Evolutionary conservation across 257 asterid species (phyloP), one percentile per base, ranked within the genome.

Genomic region (Penstemon eatonii): DNA sequence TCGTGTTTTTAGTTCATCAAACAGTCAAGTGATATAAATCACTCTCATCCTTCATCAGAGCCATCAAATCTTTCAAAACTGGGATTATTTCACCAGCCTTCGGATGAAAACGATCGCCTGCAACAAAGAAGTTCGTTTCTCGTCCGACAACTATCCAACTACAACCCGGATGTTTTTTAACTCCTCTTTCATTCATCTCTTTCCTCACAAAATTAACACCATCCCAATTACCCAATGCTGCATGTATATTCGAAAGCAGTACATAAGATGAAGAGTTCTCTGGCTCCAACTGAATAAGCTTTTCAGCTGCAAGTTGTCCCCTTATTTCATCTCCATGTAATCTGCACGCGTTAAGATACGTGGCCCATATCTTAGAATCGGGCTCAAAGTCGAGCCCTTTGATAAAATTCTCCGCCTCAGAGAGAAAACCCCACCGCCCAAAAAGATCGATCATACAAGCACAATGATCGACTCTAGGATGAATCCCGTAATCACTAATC

Each of bases 361-460:
- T 69, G 44, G 87, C 69, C 99, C 96, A 93, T 65, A 93, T 78
- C 92, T 77, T 93, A 8, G 96, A 78, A 74, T 84, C 87, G 5
- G 92, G 86, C 81, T 85, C 86, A 43, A 77, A 68, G 50, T 77
- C 84, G 73, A 93, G 54, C 40, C 69, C 67, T 12, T 82, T 68
- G 39, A 93, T 90, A 62, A 93, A 90, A 42, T 75, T 80, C 78
- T 90, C 97, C 0, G 97, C 99, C 75, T 85, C 96, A 33, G 53
- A 63, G 8, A 90, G 92, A 69, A 68, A 85, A 19, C 99, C 99
- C 96, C 94, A 88, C 8, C 99, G 87, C 59, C 97, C 97, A 18
- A 76, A 78, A 62, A 90, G 88, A 82, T 93, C 99, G 18, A 93
- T 64, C 96, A 93, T 87, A 79, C 99, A 93, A 41, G 99, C 94